Percentiles rank a stretch among this genome's conserved stretches.
phyloP scores from a whole-genome alignment of 2,329 filamentous ascomycete genomes.

The Aspergillus sp. region DNA sequence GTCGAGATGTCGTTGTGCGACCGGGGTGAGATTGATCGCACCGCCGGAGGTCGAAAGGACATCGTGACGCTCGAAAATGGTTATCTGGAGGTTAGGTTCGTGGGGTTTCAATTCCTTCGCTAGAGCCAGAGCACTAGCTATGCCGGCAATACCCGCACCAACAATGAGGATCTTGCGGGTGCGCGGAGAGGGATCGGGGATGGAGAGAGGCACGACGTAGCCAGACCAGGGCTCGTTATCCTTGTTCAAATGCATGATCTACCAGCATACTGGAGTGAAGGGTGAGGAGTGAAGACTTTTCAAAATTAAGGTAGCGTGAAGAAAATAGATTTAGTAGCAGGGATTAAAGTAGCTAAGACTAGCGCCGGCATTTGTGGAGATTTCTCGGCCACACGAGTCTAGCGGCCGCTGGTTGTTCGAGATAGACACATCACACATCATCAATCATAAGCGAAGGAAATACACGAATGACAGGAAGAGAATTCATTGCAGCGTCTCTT shows the following conservation, averaged over 20 bases:
- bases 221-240: slow-evolving; percentile 9
- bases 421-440: neutral
- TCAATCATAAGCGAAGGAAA: neutral
- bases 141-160: slow-evolving; percentile 37
- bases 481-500: slow-evolving; percentile 31
- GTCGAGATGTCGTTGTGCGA: slow-evolving; percentile 45
- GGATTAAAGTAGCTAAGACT: neutral
- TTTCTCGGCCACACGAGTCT: neutral
- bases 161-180: slow-evolving; percentile 32
- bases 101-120: slow-evolving; percentile 33
- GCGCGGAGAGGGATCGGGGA: slow-evolving; percentile 9
- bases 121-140: slow-evolving; percentile 33
- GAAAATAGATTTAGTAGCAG: neutral
- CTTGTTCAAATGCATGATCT: neutral
- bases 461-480: too few relatives aligned
- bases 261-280: neutral
- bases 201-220: slow-evolving; percentile 3
- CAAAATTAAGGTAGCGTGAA: neutral
- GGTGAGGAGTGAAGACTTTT: neutral
- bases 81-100: slow-evolving; percentile 36
- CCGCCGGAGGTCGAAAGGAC: slow-evolving; percentile 45
- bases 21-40: slow-evolving; percentile 46
- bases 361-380: slow-evolving; percentile 5
- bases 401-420: neutral
- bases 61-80: slow-evolving; percentile 41